These are phyloP conservation scores for Pseudogymnoascus sp. DNA, from an alignment of 2,329 filamentous ascomycete genomes.

Conservation along the genomic window DNA sequence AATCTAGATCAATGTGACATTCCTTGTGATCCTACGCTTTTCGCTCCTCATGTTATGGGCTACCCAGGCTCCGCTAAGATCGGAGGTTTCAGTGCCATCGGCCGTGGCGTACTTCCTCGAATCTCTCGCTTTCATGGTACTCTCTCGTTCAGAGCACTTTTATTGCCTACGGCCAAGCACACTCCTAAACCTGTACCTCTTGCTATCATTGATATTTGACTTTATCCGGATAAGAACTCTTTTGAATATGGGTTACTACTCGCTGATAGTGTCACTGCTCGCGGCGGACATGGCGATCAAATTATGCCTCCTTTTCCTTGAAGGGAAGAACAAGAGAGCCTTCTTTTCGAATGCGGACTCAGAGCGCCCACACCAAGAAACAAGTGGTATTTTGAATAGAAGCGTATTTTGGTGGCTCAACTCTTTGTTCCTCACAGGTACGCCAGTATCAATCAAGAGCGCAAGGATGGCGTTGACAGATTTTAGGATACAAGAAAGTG, in stretches of 20 bases:
- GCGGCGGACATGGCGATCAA: not conserved
- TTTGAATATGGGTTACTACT: not conserved
- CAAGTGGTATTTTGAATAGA: constrained; percentile 1
- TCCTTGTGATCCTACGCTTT: not conserved
- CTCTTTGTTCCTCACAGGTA: not conserved
- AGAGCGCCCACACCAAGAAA: not conserved
- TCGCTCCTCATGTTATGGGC: not conserved
- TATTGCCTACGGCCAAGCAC: not conserved
- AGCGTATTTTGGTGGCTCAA: constrained; percentile 1
- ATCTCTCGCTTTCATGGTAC: constrained; percentile 3
- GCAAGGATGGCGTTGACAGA: not conserved
- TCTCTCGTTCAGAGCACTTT: not conserved
- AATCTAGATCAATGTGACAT: not conserved
- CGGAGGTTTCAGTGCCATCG: not conserved
- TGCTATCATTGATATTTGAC: not conserved
- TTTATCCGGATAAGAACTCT: not conserved
- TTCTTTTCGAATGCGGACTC: not conserved
- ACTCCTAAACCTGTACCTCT: not conserved
- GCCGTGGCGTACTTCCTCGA: not conserved
- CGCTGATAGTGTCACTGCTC: not conserved
- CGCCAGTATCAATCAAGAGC: not conserved
- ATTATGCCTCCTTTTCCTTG: not conserved
- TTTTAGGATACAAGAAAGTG: not conserved
- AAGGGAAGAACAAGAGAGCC: not conserved
- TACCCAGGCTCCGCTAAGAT: not conserved